phyloP scores from a whole-genome alignment of 371 early-diverging fungal species.

The Mortierella polycephala region DNA sequence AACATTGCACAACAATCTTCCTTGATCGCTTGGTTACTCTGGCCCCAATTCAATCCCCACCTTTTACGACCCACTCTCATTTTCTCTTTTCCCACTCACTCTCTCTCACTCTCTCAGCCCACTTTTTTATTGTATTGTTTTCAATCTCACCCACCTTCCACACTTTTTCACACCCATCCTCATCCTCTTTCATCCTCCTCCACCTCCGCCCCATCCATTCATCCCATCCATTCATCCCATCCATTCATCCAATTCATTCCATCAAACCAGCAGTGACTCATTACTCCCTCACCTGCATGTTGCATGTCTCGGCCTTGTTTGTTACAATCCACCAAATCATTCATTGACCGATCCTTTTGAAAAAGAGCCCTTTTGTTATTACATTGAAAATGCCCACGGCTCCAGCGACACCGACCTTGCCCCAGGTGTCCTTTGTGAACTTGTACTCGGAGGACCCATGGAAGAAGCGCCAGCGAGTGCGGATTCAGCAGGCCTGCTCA shows the following conservation, averaged over 20 bases:
- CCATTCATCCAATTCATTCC: background rate
- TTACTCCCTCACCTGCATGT: background rate
- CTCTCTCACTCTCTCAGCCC: background rate
- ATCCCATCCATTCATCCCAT: background rate
- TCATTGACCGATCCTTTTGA: background rate
- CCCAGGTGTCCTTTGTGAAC: conserved; percentile 54
- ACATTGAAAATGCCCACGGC: conserved; percentile 37
- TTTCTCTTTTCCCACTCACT: conserved; percentile 9
- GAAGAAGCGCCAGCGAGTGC: conserved; percentile 52
- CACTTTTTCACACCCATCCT: background rate
- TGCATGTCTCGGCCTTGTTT: background rate
- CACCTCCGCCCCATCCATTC: background rate
- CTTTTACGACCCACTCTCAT: background rate
- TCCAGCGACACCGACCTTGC: conserved; percentile 40
- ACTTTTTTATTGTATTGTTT: background rate
- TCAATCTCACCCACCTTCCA: background rate
- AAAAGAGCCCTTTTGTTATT: background rate
- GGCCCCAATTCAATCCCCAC: background rate
- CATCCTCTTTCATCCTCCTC: background rate
- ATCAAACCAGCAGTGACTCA: background rate
- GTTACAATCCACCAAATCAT: too few species aligned
- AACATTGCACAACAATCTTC: too few species aligned
- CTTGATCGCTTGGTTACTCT: background rate
- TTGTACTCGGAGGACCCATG: conserved; percentile 55
- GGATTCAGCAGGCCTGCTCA: conserved; percentile 53